Base-by-base conservation (phyloP, 225 moss, liverwort and hornwort genomes). In the Straminergon stramineum region DNA sequence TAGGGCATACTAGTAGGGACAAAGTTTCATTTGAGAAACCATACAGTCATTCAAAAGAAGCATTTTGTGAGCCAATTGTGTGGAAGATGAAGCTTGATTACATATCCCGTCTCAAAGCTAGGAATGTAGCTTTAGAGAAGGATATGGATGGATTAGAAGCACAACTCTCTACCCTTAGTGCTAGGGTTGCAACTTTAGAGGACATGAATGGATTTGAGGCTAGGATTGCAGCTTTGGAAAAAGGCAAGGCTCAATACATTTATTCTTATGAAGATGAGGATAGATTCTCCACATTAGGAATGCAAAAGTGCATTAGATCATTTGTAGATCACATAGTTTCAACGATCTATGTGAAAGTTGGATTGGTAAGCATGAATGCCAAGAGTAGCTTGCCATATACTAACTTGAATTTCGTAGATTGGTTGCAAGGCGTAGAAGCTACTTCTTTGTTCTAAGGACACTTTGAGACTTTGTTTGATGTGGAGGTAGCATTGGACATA, bases 251-350 rank as follows among this genome's bases (percentile, higher is more conserved):
- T 69, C 2, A 69, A 69, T 69, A n/a, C 0, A 0, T 69, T n/a
- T n/a, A n/a, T 22, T 69, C 7, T n/a, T n/a, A 22, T n/a, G 2
- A n/a, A 69, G 23, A 22, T 0, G 22, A n/a, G 7, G 69, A n/a
- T 0, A n/a, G 1, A n/a, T n/a, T n/a, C 6, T 22, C 22, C 4
- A n/a, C 4, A 0, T 0, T 12, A 23, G 12, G 12, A n/a, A n/a
- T 69, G n/a, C 1, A 24, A 3, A 70, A 24, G 8, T 70, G 24
- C 23, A 70, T 70, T 39, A 24, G 14, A 69, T 13, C 22, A 69
- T n/a, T 69, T 69, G n/a, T 70, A 7, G 8, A 70, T 70, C 23
- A 39, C 4, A 0, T n/a, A 69, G 13, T n/a, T 69, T n/a, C 2
- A 22, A 0, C 0, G 0, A 1, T 70, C 13, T 70, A 39, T 37